Evolutionary conservation across 1,284 basidiomycete species (phyloP), one percentile per base, ranked within the genome.

Genomic region (Trichosporon sp.): DNA sequence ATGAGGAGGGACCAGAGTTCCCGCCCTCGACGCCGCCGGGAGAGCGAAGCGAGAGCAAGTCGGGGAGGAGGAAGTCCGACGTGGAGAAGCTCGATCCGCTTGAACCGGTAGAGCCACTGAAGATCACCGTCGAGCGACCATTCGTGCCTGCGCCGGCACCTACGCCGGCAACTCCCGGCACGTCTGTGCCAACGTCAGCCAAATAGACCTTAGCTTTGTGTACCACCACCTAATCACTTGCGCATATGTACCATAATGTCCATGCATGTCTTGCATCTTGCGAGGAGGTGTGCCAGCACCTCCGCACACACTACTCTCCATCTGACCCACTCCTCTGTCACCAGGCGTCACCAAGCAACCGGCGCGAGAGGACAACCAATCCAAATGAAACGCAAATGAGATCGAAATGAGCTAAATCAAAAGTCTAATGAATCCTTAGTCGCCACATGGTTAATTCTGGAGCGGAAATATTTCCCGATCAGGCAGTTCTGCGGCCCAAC

Each of bases 391-490:
- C 8, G 6, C 8, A 37, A 37, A 37, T 37, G 35, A 37, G 38
- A 40, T 12, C 12, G 38, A 11, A 40, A 40, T 40, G 38, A 26
- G 26, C 26, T 26, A 26, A 26, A 26, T 26, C 26, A 26, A 26
- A 40, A 40, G 38, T 10, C 38, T 46, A 16, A 46, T 46, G 43
- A 46, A n/a, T 14, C 43, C 43, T 46, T 5, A 26, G 7, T 54
- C 21, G 51, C 51, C 51, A 54, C 51, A 54, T 26, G 51, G 51
- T 11, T 26, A 7, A 6, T 21, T 5, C 2, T 26, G 26, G 26
- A 26, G 21, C 51, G 51, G 51, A 54, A 54, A 21, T 54, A 54
- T 54, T 54, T 54, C 51, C 51, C 51, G 51, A 54, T 54, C n/a
- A 54, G 51, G 51, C 51, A 54, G 51, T 6, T 12, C 16, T 3